These are phyloP conservation scores for Veloboletus limbatus DNA, from an alignment of 1,284 basidiomycete genomes.

Conservation along the genomic window DNA sequence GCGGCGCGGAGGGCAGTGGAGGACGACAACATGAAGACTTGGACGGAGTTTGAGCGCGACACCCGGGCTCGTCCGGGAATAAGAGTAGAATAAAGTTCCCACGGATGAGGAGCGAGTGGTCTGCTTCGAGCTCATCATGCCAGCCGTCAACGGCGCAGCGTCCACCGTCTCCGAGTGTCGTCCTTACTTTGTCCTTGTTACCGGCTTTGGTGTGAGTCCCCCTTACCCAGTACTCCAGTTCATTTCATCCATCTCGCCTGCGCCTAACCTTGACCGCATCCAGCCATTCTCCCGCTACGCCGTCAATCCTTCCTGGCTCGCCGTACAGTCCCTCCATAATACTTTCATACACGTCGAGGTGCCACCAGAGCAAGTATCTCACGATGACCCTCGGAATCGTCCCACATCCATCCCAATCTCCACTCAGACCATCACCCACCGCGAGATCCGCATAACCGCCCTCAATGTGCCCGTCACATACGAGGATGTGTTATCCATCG, in stretches of 20 bases:
- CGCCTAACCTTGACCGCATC: constrained; percentile 19
- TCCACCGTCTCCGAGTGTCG: constrained; percentile 12
- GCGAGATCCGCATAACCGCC: constrained; percentile 57
- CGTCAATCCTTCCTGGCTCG: constrained; percentile 64
- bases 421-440: constrained; percentile 18
- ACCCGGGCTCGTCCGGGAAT: constrained; percentile 16
- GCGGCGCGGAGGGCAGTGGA: constrained; percentile 39
- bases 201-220: constrained; percentile 57
- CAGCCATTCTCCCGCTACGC: constrained; percentile 56
- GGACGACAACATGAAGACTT: constrained; percentile 31
- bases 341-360: constrained; percentile 43
- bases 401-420: constrained; percentile 5
- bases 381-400: constrained; percentile 9
- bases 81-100: constrained; percentile 12
- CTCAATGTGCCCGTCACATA: constrained; percentile 63
- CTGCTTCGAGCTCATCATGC: constrained; percentile 19
- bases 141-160: constrained; percentile 19
- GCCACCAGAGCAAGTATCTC: constrained; percentile 14
- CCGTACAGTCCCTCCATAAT: constrained; percentile 56
- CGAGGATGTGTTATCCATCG: constrained; percentile 53
- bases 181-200: constrained; percentile 49
- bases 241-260: constrained; percentile 8
- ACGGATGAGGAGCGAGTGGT: neutral
- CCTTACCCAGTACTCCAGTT: constrained; percentile 24
- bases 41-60: constrained; percentile 4